phyloP scores from a whole-genome alignment of 2,329 filamentous ascomycete species.

The Aspergillus sp. region DNA sequence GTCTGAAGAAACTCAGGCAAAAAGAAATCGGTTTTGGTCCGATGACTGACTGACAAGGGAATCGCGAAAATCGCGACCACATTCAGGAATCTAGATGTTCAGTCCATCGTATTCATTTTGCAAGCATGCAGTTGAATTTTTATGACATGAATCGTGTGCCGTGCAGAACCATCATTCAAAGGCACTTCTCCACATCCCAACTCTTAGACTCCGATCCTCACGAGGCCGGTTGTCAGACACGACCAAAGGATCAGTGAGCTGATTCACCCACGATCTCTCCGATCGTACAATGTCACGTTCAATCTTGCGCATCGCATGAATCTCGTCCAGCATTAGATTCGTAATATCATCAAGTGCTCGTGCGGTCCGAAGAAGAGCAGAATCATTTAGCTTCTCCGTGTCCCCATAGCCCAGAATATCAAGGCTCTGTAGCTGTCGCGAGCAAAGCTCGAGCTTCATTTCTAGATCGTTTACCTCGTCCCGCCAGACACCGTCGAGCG shows the following conservation, averaged over 20 bases:
- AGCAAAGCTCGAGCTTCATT: conserved; percentile 28
- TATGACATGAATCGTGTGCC: too few species aligned
- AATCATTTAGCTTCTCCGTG: conserved; percentile 18
- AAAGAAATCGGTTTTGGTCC: too few species aligned
- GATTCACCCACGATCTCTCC: conserved; percentile 29
- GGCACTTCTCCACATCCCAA: conserved; percentile 22
- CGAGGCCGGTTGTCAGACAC: conserved; percentile 2
- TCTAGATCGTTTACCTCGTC: conserved; percentile 24
- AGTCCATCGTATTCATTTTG: not conserved
- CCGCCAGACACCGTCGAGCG: conserved; percentile 29
- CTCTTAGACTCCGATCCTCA: conserved; percentile 10
- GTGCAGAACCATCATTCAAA: not conserved
- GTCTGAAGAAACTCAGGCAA: too few species aligned
- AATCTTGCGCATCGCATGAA: conserved; percentile 28
- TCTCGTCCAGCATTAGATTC: conserved; percentile 31
- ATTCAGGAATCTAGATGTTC: not conserved
- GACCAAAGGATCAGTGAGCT: conserved; percentile 20
- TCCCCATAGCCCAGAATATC: conserved; percentile 27
- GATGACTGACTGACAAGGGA: too few species aligned
- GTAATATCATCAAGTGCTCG: conserved; percentile 24
- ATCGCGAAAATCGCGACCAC: too few species aligned
- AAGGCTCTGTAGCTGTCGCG: conserved; percentile 30
- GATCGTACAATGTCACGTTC: conserved; percentile 27
- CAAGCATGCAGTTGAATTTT: not conserved
- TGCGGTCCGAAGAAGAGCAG: conserved; percentile 26